Conservation (phyloP, 106 monocot species). For the Gastrodia elata region DNA sequence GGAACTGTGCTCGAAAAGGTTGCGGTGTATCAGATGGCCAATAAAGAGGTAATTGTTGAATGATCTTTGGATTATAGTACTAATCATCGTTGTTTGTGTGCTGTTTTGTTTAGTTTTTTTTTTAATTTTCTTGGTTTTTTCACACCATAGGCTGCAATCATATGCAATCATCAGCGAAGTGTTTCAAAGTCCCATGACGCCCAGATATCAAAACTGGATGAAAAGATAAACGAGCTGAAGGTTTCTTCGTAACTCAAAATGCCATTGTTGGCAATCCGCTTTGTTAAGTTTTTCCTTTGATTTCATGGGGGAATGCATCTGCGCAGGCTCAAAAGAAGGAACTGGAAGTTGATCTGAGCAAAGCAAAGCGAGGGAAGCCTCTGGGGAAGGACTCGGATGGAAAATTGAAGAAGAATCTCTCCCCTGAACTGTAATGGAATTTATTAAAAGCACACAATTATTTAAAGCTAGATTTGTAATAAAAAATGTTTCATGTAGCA, state of each 20-base stretch:
- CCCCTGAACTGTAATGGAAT: conserved; percentile 62
- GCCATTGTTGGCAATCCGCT: not conserved
- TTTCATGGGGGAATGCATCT: no score
- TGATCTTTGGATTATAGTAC: not conserved
- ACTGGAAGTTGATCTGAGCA: conserved; percentile 55
- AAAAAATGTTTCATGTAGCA: conserved; percentile 25
- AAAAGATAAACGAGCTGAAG: conserved; percentile 79
- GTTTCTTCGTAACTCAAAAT: conserved; percentile 31
- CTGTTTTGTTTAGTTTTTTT: not conserved
- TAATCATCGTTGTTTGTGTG: conserved; percentile 3
- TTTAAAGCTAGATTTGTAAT: not conserved
- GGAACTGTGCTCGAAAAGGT: conserved; percentile 63
- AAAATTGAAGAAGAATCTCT: conserved; percentile 56
- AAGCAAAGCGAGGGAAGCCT: conserved; percentile 72
- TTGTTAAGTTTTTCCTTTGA: not conserved
- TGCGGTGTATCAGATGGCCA: conserved; percentile 78
- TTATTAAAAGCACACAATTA: not conserved
- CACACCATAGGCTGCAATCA: conserved; percentile 89
- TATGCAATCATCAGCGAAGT: conserved; percentile 90
- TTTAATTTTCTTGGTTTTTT: no score
- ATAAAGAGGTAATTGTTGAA: conserved; percentile 63
- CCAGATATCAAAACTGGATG: conserved; percentile 73
- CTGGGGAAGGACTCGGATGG: conserved; percentile 63
- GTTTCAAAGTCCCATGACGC: conserved; percentile 90
- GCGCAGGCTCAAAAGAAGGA: conserved; percentile 57